Conservation (phyloP, 2,329 filamentous ascomycete genomes). For the Berkeleyomyces rouxiae region DNA sequence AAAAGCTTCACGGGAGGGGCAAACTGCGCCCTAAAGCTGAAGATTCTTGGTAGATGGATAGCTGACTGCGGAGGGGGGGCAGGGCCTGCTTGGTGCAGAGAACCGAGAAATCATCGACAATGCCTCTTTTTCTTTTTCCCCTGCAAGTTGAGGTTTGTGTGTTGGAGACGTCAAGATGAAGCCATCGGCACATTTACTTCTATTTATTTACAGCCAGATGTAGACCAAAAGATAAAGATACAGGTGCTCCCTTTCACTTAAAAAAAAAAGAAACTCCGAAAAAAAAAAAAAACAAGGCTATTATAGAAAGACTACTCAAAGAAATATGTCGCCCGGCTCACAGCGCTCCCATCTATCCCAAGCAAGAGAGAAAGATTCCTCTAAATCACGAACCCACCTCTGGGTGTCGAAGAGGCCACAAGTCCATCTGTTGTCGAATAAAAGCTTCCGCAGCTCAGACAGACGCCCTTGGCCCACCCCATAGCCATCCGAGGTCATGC, state of each 20-base stretch:
- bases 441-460: slow-evolving; percentile 58
- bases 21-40: slow-evolving; percentile 50
- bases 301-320: slow-evolving; percentile 26
- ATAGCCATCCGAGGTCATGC: slow-evolving; percentile 25
- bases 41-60: slow-evolving; percentile 35
- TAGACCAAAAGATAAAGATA: too few relatives aligned
- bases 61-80: slow-evolving; percentile 29
- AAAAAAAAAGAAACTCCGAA: background rate
- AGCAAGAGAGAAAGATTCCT: slow-evolving; percentile 72
- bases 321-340: slow-evolving; percentile 82
- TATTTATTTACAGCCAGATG: too few relatives aligned
- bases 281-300: background rate
- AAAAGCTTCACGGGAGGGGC: slow-evolving; percentile 40
- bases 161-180: too few relatives aligned
- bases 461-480: slow-evolving; percentile 50
- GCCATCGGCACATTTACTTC: too few relatives aligned
- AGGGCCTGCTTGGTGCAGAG: too few relatives aligned
- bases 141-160: too few relatives aligned
- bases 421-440: slow-evolving; percentile 71
- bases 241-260: too few relatives aligned
- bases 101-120: too few relatives aligned
- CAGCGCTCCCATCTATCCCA: slow-evolving; percentile 80
- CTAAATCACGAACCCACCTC: slow-evolving; percentile 80
- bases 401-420: slow-evolving; percentile 82
- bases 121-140: too few relatives aligned